Base-by-base conservation (phyloP, 2,329 filamentous ascomycete genomes). In the Aspergillus brasiliensis region DNA sequence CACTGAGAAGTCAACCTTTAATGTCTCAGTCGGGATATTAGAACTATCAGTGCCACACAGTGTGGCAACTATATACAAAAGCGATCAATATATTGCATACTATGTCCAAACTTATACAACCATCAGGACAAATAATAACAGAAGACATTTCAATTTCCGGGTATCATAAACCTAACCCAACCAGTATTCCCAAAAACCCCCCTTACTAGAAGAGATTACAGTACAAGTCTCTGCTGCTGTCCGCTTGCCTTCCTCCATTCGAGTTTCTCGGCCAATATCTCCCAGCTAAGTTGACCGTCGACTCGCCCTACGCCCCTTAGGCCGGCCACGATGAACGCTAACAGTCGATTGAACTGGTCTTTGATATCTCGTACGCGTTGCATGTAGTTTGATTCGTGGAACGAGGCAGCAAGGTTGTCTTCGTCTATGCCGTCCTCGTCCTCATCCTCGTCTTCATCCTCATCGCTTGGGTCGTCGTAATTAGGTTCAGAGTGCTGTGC, bases 191-290 rank as follows among this genome's bases (percentile, higher is more conserved):
- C 17, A 40, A 17, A 17, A 49, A 44, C 4, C 11, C 40, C 10
- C 4, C 10, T 13, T 2, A 6, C 10, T 31, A 49, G 13, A 49
- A 49, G 3, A 49, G 1, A 19, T 11, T 17, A n/a, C 10, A 21
- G 46, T 21, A 5, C 8, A 49, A 49, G 46, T 17, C 7, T 17
- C 46, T 31, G 46, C 25, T 31, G 21, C 19, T 27, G 23, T 15
- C 23, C 47, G 31, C 58, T 57, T 51, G 60, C 63, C 52, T 69
- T 69, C 54, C 74, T 72, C 76, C 76, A 78, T 53, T 93, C 89
- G 47, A 96, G 75, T 80, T 89, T 90, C 74, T 96, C 91, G 0
- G 90, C 91, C 61, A 97, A 73, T 61, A 90, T 86, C 75, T 95
- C 91, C 90, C 92, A 94, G 71, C 88, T 84, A 70, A 69, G 82